Evolutionary conservation across 176 grass and related monocot species (phyloP).

Genomic region (Cocos nucifera): DNA sequence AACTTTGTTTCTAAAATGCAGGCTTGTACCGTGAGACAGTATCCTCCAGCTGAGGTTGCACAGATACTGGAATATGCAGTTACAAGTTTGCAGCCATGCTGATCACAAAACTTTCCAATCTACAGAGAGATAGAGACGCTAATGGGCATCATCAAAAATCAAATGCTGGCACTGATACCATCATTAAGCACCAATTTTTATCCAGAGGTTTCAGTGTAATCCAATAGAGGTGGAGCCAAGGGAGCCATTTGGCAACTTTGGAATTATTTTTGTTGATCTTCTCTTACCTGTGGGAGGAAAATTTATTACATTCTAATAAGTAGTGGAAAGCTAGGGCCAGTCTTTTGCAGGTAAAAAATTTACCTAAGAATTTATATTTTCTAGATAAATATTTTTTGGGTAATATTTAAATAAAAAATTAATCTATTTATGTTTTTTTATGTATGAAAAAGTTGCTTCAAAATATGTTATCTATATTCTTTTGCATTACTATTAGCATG

Average conservation of each 20-base stretch:
- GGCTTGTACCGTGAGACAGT: conserved; percentile 26
- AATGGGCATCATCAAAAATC: conserved; percentile 7
- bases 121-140: conserved; percentile 7
- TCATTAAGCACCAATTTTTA: neutral
- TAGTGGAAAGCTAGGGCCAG: too few relatives aligned
- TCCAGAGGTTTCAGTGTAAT: neutral
- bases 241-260: neutral
- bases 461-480: too few relatives aligned
- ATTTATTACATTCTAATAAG: too few relatives aligned
- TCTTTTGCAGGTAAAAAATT: too few relatives aligned
- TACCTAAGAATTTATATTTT: too few relatives aligned
- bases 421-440: too few relatives aligned
- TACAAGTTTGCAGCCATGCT: conserved; percentile 36
- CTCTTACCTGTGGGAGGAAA: too few relatives aligned
- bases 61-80: conserved; percentile 40
- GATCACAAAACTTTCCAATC: conserved; percentile 29
- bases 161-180: conserved; percentile 6
- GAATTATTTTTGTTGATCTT: too few relatives aligned
- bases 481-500: too few relatives aligned
- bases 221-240: neutral
- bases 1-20: conserved; percentile 13
- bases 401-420: too few relatives aligned
- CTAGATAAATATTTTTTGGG: too few relatives aligned
- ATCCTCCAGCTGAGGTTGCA: conserved; percentile 27
- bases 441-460: too few relatives aligned